Base-by-base conservation (phyloP, 495 filamentous ascomycete genomes). In the Neurospora sp. region DNA sequence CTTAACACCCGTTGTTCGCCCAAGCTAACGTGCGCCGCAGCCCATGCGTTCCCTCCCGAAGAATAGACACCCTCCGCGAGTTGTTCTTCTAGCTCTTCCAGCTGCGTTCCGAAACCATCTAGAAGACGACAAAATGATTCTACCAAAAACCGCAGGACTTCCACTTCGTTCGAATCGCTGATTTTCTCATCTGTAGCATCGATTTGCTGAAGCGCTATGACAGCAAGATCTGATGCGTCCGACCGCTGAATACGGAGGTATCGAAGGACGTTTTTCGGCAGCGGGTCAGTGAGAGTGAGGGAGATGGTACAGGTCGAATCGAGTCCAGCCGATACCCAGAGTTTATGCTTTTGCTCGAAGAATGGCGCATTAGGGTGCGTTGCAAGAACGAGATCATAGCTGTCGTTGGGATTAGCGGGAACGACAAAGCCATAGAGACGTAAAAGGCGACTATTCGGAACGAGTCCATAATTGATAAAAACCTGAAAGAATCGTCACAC, bases 1-100 rank as follows among this genome's bases (percentile, higher is more conserved):
- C 70, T 77, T 72, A 81, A 81, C 74, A 81, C 78, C 71, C 75
- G 77, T 77, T 81, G 79, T 77, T 81, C 77, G 72, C 79, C 78
- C 75, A 81, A 73, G 77, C 77, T 80, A 71, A 80, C 78, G 72
- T 81, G 79, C 70, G 78, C 78, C 75, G 77, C 78, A 74, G 79
- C 78, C 78, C 79, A 81, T 74, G 78, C 74, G 74, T 80, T 80
- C 31, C 79, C 74, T 73, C 79, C 77, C 69, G 72, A 35, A 76
- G 79, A 59, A 75, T 80, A 77, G 75, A 81, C 76, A 70, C 78
- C 77, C 73, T 76, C 70, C 71, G 77, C 79, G 59, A 81, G 79
- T 74, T 79, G 74, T 74, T 81, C 73, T 75, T 81, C 73, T 72
- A 81, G 78, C 75, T 48, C 79, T 77, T 78, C 79, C 73, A 76